phyloP scores from a whole-genome alignment of 2,329 filamentous ascomycete genomes.

The Annulohypoxylon truncatum region DNA sequence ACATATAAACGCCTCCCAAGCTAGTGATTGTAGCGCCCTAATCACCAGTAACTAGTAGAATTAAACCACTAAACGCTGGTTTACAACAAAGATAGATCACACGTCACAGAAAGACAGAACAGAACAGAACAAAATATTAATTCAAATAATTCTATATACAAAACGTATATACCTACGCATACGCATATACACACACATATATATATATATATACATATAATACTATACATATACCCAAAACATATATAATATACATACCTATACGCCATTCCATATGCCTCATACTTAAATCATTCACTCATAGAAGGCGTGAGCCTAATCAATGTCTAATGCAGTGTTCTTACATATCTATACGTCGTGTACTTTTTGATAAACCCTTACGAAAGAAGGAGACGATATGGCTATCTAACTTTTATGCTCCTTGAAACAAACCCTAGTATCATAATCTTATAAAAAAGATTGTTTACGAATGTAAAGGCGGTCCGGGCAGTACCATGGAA shows the following conservation, averaged over 20 bases:
- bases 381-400: conserved; percentile 33
- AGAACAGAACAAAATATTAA: conserved; percentile 19
- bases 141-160: conserved; percentile 31
- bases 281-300: conserved; percentile 50
- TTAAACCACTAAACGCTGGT: neutral
- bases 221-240: neutral
- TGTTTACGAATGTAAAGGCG: conserved; percentile 34
- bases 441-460: conserved; percentile 28
- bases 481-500: conserved; percentile 6
- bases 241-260: neutral
- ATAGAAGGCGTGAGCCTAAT: conserved; percentile 48
- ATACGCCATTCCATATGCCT: conserved; percentile 35
- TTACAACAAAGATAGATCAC: neutral
- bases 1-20: neutral
- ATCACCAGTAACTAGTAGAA: neutral
- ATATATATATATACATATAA: neutral
- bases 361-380: conserved; percentile 40
- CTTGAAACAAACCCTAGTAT: conserved; percentile 19
- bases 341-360: conserved; percentile 45
- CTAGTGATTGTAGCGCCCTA: neutral
- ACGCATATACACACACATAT: conserved; percentile 18
- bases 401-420: conserved; percentile 40
- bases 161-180: conserved; percentile 37
- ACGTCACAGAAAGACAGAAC: conserved; percentile 1
- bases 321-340: conserved; percentile 47